phyloP scores from a whole-genome alignment of 371 early-diverging fungal genomes.

The Mortierella sp. region DNA sequence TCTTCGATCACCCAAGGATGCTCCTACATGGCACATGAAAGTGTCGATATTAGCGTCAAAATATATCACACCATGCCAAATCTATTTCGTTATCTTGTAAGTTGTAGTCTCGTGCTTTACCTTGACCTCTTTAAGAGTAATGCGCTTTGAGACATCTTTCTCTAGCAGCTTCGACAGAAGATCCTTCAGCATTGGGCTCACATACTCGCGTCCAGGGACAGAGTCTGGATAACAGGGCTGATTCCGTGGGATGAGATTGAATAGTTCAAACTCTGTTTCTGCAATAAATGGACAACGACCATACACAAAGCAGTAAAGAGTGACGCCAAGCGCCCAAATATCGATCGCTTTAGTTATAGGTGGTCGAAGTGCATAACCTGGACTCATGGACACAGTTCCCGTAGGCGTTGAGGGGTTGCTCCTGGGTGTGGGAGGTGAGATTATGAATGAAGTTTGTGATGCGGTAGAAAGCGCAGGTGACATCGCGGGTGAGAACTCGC shows the following conservation, averaged over 20 bases:
- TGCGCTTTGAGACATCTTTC: slow-evolving; percentile 88
- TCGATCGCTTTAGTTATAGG: slow-evolving; percentile 92
- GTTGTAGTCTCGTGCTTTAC: slow-evolving; percentile 43
- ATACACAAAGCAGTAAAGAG: slow-evolving; percentile 96
- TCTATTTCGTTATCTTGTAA: too few species aligned
- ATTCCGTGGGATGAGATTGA: slow-evolving; percentile 86
- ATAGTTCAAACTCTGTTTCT: slow-evolving; percentile 96
- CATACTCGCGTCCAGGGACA: slow-evolving; percentile 49
- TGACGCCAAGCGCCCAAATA: slow-evolving; percentile 99
- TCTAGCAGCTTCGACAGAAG: slow-evolving; percentile 79
- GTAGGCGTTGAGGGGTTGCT: slow-evolving; percentile 36
- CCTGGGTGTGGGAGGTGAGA: slow-evolving; percentile 38
- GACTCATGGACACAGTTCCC: slow-evolving; percentile 21
- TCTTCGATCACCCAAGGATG: slow-evolving; percentile 92
- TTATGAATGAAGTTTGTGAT: slow-evolving; percentile 45
- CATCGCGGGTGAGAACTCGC: slow-evolving; percentile 51
- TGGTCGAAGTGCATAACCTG: slow-evolving; percentile 51
- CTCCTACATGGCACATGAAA: slow-evolving; percentile 40
- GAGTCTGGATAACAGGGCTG: slow-evolving; percentile 67
- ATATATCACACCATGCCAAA: too few species aligned
- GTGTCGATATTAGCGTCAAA: not conserved
- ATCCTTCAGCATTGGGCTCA: slow-evolving; percentile 61
- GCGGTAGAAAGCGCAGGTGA: slow-evolving; percentile 40
- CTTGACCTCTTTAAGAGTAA: slow-evolving; percentile 88
- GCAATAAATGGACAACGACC: slow-evolving; percentile 98